Base-by-base conservation (phyloP, 1,284 basidiomycete species). In the Apiotrichum laibachii region DNA sequence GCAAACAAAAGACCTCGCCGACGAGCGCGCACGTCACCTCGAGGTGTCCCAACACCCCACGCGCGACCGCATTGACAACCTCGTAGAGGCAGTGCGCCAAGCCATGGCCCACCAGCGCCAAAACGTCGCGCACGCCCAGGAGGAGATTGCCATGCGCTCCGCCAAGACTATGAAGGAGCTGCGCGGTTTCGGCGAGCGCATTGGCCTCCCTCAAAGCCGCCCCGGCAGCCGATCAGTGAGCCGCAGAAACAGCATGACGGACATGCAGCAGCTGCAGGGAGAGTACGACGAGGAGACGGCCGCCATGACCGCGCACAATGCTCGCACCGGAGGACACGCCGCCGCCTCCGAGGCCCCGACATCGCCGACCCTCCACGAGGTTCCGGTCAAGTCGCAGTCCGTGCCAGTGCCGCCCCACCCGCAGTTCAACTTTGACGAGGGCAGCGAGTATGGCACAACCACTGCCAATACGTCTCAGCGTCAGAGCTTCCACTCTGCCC, bases 1-100 rank as follows among this genome's bases (percentile, higher is more conserved):
- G 7, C 77, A 81, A 60, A 76, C 76, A 1, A 65, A 71, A 47
- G 73, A 76, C 52, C 62, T 66, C 42, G 68, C 72, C 42, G 65
- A 66, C 33, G 73, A 75, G 50, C 51, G 53, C 19, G 60, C 58
- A 18, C 55, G 62, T 13, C 47, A 53, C 9, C 63, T 64, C 13
- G 64, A 68, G 6, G 61, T 67, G 33, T 60, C 35, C 26, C n/a
- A 19, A 2, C 60, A 61, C 16, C 65, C 60, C 1, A 60, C 67
- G 21, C 51, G 62, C 21, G 72, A 71, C 22, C 61, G 72, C 22
- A 50, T 50, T 19, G 49, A 50, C 37, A 35, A 35, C 11, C 70
- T 80, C 44, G 62, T 70, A 18, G 73, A 76, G 45, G 68, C 73
- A 0, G 76, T 80, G 4, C 60, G 70, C 18, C 65, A 69, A 35